A percentile compares a stretch with the other conserved stretches of the same genome.
Evolutionary conservation across 225 moss, liverwort and hornwort species (phyloP).

Genomic region (Ulota crispa): DNA sequence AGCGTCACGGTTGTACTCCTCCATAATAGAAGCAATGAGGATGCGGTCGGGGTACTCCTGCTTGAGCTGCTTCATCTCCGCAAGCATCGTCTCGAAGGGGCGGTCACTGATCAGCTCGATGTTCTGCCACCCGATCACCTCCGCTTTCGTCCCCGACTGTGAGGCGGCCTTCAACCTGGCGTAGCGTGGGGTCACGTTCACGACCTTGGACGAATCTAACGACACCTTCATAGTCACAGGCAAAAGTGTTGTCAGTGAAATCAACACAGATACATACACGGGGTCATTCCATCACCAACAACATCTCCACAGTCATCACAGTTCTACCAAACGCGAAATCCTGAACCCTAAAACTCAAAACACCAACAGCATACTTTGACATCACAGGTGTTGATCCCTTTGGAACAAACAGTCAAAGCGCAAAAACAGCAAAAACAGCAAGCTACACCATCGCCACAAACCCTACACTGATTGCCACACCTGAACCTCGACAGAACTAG

Average conservation of each 20-base stretch:
- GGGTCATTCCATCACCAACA: neutral
- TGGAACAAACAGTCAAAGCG: neutral
- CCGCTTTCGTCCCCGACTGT: constrained; percentile 43
- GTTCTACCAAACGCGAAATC: neutral
- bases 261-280: neutral
- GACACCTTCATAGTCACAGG: constrained; percentile 61
- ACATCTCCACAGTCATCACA: neutral
- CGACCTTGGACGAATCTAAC: constrained; percentile 94
- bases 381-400: neutral
- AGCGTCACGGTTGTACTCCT: constrained; percentile 79
- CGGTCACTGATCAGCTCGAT: constrained; percentile 99
- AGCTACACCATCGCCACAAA: neutral
- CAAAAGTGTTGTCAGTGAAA: neutral
- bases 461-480: neutral
- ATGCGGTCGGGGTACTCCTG: constrained; percentile 93
- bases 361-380: neutral
- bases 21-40: constrained; percentile 93
- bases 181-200: constrained; percentile 93
- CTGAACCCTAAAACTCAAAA: neutral
- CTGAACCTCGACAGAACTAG: too few species aligned
- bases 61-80: constrained; percentile 77
- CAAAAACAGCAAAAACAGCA: neutral
- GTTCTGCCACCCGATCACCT: constrained; percentile 94
- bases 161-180: constrained; percentile 67
- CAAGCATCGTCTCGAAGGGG: constrained; percentile 94